Conservation (phyloP, 192 early-diverging fungal genomes). For the Cladochytrium replicatum region DNA sequence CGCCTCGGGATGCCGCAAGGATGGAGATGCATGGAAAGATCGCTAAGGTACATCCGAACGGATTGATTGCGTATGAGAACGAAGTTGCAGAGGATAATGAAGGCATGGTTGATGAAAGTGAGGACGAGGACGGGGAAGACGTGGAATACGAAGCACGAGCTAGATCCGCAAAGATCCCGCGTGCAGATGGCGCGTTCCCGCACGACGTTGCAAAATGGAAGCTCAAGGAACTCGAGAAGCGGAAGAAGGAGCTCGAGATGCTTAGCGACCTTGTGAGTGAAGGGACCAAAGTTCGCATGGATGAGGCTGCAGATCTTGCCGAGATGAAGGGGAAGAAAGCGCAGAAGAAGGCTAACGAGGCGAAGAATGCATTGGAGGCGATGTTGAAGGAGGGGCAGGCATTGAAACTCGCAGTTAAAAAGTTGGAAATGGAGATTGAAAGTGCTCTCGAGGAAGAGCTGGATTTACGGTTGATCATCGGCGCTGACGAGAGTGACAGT, state of each 20-base stretch:
- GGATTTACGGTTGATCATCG: conserved; percentile 1
- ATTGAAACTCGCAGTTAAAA: conserved; percentile 7
- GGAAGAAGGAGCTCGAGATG: no score
- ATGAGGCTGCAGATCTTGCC: no score
- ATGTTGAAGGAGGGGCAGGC: background rate
- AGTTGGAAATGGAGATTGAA: conserved; percentile 5
- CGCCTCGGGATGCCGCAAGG: conserved; percentile 13
- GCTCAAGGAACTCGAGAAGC: no score
- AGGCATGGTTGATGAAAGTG: background rate
- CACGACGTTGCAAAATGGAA: conserved; percentile 12
- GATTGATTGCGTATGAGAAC: conserved; percentile 14
- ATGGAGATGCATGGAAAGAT: conserved; percentile 11
- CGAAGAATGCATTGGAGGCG: conserved; percentile 1
- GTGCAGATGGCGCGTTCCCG: conserved; percentile 10
- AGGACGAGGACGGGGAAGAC: no score
- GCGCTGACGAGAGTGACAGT: background rate
- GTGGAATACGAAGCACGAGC: no score
- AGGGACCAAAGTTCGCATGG: no score
- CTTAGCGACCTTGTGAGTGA: no score
- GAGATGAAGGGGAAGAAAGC: no score
- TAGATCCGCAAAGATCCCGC: no score
- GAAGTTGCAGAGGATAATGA: conserved; percentile 17
- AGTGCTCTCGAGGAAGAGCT: conserved; percentile 5
- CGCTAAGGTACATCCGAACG: conserved; percentile 16
- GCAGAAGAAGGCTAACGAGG: no score